Conservation (phyloP, 805 yeast species). For the Monosporozyma servazzii region DNA sequence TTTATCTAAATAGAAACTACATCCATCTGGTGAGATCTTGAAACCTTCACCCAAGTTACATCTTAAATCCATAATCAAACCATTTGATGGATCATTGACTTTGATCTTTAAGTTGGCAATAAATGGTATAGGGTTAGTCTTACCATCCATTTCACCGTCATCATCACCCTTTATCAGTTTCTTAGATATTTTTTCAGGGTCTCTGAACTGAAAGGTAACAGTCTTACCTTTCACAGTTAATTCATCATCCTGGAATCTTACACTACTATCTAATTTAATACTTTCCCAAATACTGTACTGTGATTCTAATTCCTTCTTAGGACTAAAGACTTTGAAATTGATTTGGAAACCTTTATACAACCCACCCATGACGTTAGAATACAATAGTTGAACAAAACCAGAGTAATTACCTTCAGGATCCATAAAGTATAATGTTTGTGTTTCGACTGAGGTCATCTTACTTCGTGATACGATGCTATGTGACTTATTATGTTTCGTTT, state of each 20-base stretch:
- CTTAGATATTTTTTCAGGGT: conserved; percentile 4
- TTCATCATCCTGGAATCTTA: conserved; percentile 12
- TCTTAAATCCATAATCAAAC: conserved; percentile 7
- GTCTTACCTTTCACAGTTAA: conserved; percentile 13
- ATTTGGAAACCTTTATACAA: conserved; percentile 46
- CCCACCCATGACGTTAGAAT: conserved; percentile 42
- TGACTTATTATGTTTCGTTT: background rate
- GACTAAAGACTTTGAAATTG: conserved; percentile 37
- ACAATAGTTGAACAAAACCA: conserved; percentile 46
- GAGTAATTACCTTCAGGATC: conserved; percentile 34
- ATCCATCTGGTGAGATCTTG: conserved; percentile 70
- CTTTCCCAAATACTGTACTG: conserved; percentile 39
- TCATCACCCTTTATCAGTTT: background rate
- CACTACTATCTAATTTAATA: conserved; percentile 31
- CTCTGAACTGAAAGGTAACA: conserved; percentile 14
- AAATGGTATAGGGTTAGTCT: background rate
- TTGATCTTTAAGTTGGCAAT: conserved; percentile 12
- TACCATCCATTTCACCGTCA: background rate
- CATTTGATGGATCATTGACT: conserved; percentile 9
- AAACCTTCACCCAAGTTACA: conserved; percentile 40
- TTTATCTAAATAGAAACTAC: conserved; percentile 57
- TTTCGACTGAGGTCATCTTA: conserved; percentile 37
- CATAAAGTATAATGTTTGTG: conserved; percentile 47
- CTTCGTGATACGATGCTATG: conserved; percentile 9
- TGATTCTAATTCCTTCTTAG: conserved; percentile 11